These are phyloP conservation scores for Xylaria cubensis DNA, from an alignment of 495 filamentous ascomycete genomes.

Conservation along the genomic window DNA sequence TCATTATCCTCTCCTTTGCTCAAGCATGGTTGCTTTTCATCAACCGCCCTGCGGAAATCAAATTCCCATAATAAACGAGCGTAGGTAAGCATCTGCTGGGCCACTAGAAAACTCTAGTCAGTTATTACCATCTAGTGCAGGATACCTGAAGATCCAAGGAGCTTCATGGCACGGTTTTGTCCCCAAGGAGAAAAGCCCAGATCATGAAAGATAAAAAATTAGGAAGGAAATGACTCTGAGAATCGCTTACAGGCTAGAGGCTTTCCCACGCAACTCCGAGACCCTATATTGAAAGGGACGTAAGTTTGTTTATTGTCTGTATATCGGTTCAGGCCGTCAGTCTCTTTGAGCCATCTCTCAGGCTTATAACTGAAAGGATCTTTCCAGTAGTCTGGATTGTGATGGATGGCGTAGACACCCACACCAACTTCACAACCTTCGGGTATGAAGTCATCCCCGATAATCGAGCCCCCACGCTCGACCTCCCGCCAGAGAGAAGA, in stretches of 20 bases:
- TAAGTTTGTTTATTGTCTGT: background rate
- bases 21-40: background rate
- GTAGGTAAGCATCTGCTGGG: background rate
- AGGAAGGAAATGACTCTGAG: background rate
- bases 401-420: background rate
- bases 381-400: background rate
- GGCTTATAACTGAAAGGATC: background rate
- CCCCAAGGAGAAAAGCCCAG: background rate
- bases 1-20: background rate
- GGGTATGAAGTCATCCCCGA: background rate
- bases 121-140: background rate
- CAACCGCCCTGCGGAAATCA: background rate
- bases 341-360: background rate
- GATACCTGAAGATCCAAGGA: background rate
- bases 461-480: background rate
- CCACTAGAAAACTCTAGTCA: background rate
- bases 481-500: background rate
- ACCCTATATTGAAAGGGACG: background rate
- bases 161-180: background rate
- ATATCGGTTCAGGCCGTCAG: background rate
- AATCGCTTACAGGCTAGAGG: background rate
- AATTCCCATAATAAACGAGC: slow-evolving; percentile 2
- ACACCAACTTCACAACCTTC: background rate
- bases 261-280: background rate
- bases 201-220: background rate